Evolutionary conservation across 176 grass and related monocot genomes (phyloP).

Genomic region (Eragrostis nindensis): DNA sequence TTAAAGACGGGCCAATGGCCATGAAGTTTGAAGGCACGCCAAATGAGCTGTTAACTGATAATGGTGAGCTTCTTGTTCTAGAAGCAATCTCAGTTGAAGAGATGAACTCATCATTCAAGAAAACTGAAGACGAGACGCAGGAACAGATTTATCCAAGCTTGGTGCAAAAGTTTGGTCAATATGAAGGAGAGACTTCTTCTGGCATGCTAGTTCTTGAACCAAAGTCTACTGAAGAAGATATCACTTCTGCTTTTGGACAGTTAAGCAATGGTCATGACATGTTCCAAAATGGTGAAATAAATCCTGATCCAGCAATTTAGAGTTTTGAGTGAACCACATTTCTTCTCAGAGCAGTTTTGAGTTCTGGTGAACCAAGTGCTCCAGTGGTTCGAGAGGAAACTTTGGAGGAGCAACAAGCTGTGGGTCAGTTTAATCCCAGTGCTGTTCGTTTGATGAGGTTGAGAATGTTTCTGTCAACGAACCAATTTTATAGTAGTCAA

Average conservation of each 20-base stretch:
- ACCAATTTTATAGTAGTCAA: too few species aligned
- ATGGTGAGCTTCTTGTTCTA: constrained; percentile 17
- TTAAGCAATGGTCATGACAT: neutral
- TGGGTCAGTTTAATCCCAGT: too few species aligned
- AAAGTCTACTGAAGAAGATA: constrained; percentile 25
- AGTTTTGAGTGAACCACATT: too few species aligned
- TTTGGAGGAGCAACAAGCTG: too few species aligned
- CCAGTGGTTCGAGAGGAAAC: too few species aligned
- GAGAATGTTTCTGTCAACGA: too few species aligned
- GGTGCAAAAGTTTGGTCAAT: neutral
- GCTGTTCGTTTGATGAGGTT: too few species aligned
- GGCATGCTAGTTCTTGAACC: constrained; percentile 32
- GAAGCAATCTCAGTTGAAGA: constrained; percentile 35
- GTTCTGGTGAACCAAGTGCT: too few species aligned
- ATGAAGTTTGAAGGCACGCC: neutral
- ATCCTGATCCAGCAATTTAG: too few species aligned
- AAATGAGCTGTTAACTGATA: neutral
- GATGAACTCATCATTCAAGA: constrained; percentile 25
- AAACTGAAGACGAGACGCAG: neutral
- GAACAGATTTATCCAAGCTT: neutral
- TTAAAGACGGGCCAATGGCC: neutral
- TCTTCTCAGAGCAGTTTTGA: too few species aligned
- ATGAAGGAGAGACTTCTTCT: neutral
- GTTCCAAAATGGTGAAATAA: neutral
- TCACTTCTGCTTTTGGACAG: neutral